Base-by-base conservation (phyloP, 345 rosid species). In the Carallia brachiata region DNA sequence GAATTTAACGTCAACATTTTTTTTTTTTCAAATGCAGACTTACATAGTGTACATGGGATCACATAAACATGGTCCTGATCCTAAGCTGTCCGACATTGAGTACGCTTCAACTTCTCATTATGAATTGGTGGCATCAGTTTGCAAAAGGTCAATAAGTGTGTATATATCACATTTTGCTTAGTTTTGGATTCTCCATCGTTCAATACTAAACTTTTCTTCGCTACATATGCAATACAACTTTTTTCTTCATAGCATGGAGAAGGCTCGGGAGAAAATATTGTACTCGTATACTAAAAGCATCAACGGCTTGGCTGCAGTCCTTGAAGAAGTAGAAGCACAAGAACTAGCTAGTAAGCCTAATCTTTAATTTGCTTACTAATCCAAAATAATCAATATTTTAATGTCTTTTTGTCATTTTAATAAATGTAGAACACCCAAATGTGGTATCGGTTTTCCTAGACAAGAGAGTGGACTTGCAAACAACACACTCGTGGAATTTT, bases 401-500 rank as follows among this genome's bases (percentile, higher is more conserved):
- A 54, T 54, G 31, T 7, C 56, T n/a, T 30, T 34, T 31, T 27
- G 44, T 39, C 7, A 39, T 39, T 39, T 7, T 10, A 7, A 39
- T 39, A 1, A 39, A 39, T 73, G 77, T 75, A 88, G 91, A 81
- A 58, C 86, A 85, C 54, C 90, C 90, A 31, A 58, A 75, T 27
- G 91, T 88, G 6, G 53, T 85, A 32, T 88, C 93, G 16, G 83
- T 90, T 44, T 80, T 88, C 71, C 52, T 61, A 72, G 81, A 84
- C 81, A 81, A 75, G 63, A 82, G 77, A 72, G 78, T 74, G 60
- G 67, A 80, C 18, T 32, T 84, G 27, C 93, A 84, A 34, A 90
- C 93, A 0, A 90, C 96, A 61, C 78, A 65, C 10, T 86, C 96
- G 44, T 86, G 93, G 96, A 66, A 70, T 37, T 90, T 90, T 67